phyloP scores from a whole-genome alignment of 176 grass and related monocot species.

The Elymus sibiricus region DNA sequence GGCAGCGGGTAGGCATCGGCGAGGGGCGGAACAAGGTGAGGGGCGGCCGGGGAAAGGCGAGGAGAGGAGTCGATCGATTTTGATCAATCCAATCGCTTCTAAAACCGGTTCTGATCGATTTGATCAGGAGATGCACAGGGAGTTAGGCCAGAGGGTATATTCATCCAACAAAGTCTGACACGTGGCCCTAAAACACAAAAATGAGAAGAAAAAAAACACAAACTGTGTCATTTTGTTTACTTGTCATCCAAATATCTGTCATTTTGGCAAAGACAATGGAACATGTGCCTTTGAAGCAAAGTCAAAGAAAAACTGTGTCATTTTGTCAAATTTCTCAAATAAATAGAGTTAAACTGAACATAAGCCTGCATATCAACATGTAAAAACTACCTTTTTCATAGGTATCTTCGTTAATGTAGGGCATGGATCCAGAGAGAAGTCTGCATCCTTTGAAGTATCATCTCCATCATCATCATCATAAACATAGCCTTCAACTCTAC shows the following conservation, averaged over 20 bases:
- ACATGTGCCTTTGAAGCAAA: not conserved
- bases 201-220: not conserved
- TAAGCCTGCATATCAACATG: constrained; percentile 2
- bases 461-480: constrained; percentile 26
- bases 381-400: constrained; percentile 34
- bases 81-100: not conserved
- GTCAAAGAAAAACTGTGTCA: not conserved
- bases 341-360: not conserved
- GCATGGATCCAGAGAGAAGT: constrained; percentile 21
- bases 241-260: too few relatives aligned
- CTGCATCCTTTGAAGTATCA: constrained; percentile 22
- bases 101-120: not conserved
- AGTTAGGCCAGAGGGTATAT: not conserved
- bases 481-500: constrained; percentile 32
- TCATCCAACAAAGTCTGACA: not conserved
- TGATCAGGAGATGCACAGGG: not conserved
- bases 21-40: not conserved
- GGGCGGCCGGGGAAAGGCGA: not conserved
- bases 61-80: not conserved
- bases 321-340: not conserved
- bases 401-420: constrained; percentile 3
- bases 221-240: not conserved
- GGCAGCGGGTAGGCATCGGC: too few relatives aligned
- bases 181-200: not conserved
- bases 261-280: not conserved